Evolutionary conservation across 148 eudicot species (phyloP).

Genomic region (Silene latifolia): DNA sequence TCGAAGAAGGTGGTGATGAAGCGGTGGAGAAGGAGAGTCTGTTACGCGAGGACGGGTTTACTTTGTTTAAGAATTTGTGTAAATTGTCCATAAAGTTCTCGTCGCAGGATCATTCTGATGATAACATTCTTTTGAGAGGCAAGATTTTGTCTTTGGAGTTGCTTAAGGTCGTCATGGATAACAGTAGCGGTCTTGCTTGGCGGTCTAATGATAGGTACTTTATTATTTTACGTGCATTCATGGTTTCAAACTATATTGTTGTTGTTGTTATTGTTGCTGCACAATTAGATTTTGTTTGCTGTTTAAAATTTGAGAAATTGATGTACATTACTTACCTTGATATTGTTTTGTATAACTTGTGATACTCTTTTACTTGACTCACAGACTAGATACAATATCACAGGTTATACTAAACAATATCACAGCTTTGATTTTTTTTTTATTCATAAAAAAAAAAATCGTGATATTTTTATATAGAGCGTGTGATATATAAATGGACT

Average conservation of each 20-base stretch:
- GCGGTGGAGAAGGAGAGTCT: conserved; percentile 41
- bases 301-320: too few species aligned
- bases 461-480: too few species aligned
- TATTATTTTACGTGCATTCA: background rate
- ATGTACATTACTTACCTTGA: too few species aligned
- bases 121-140: conserved; percentile 86
- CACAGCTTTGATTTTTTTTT: too few species aligned
- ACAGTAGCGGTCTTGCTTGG: conserved; percentile 75
- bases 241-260: background rate
- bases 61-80: conserved; percentile 83
- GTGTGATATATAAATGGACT: too few species aligned
- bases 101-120: conserved; percentile 76
- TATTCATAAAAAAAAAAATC: too few species aligned
- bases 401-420: too few species aligned
- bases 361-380: too few species aligned
- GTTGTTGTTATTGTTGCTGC: background rate
- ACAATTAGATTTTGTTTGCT: background rate
- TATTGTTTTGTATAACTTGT: too few species aligned
- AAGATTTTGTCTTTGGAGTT: conserved; percentile 87
- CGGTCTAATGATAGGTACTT: conserved; percentile 73
- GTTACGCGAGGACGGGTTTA: conserved; percentile 81
- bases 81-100: conserved; percentile 95
- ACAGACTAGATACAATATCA: too few species aligned
- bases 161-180: conserved; percentile 84
- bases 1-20: conserved; percentile 33